Evolutionary conservation across 2,329 filamentous ascomycete genomes (phyloP), one percentile per base, ranked within the genome.

Genomic region (Aspergillus tanneri): DNA sequence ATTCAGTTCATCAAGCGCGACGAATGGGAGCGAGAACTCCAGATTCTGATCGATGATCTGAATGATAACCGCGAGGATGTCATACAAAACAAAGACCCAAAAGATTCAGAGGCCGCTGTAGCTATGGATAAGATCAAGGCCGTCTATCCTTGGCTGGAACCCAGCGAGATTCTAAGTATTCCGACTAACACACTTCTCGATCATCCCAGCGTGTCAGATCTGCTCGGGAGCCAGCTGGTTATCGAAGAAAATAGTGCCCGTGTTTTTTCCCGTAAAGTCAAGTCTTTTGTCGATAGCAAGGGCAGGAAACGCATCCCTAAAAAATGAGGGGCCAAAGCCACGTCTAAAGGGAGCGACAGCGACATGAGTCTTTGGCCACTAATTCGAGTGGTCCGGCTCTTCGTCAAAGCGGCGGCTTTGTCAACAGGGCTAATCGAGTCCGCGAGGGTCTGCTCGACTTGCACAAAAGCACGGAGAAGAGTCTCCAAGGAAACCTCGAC

Each of bases 321-420:
- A 27, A 78, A 83, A 50, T 77, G 83, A 55, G 80, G 82, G 57
- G 73, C 76, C 5, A 2, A 78, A 80, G 1, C 78, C 80, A 49
- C 73, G 10, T 16, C 7, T 9, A 70, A 7, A 46, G 21, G 12
- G n/a, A n/a, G n/a, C n/a, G 25, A 36, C 2, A 32, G 48, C 56
- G 50, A 72, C 10, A 63, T 65, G 47, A 61, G 69, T 22, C 62
- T 66, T 18, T 76, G 72, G 72, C 72, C 73, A 0, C 56, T 75
- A 0, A 69, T 75, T 43, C 44, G 50, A 2, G 52, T 53, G 10
- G 47, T 56, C 10, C 46, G 39, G 4, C 27, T 56, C 5, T 53
- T 37, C n/a, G 35, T 44, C 14, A 50, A 41, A 18, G 43, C 52
- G 3, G 8, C 8, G 8, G 52, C 41, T 3, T 28, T 56, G n/a